A percentile compares a stretch with the other conserved stretches of the same genome.
Evolutionary conservation across 306 rosid species (phyloP).

Genomic region (Trifolium pratense): DNA sequence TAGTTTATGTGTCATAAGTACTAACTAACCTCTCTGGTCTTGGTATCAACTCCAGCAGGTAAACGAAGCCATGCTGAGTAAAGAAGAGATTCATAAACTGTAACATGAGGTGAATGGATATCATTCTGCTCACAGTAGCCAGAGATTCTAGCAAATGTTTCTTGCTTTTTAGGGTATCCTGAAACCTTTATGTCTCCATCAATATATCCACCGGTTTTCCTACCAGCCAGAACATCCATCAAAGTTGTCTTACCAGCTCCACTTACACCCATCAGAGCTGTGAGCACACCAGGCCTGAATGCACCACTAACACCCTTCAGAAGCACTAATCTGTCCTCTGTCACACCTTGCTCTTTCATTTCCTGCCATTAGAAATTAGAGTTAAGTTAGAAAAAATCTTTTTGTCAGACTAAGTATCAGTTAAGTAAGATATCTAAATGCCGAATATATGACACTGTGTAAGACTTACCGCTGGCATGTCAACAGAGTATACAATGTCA

Average conservation of each 20-base stretch:
- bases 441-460: not conserved
- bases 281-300: conserved; percentile 73
- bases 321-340: conserved; percentile 57
- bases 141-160: conserved; percentile 63
- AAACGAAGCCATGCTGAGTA: conserved; percentile 75
- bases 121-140: conserved; percentile 78
- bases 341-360: conserved; percentile 63
- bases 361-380: conserved; percentile 51
- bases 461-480: conserved; percentile 62
- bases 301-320: conserved; percentile 68
- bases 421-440: conserved; percentile 2
- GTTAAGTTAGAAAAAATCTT: not conserved
- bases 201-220: conserved; percentile 76
- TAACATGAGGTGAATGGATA: conserved; percentile 76
- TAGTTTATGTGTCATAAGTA: conserved; percentile 38
- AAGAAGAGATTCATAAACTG: conserved; percentile 64
- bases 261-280: conserved; percentile 78
- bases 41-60: conserved; percentile 46
- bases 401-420: not conserved
- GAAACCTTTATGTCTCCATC: conserved; percentile 63
- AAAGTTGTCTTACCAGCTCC: conserved; percentile 80
- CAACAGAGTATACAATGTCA: conserved; percentile 59
- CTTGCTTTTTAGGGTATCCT: conserved; percentile 71
- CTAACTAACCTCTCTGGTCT: conserved; percentile 49
- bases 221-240: conserved; percentile 76